These are phyloP conservation scores for Penicillium sp. DNA, from an alignment of 2,329 filamentous ascomycete genomes.

Conservation along the genomic window DNA sequence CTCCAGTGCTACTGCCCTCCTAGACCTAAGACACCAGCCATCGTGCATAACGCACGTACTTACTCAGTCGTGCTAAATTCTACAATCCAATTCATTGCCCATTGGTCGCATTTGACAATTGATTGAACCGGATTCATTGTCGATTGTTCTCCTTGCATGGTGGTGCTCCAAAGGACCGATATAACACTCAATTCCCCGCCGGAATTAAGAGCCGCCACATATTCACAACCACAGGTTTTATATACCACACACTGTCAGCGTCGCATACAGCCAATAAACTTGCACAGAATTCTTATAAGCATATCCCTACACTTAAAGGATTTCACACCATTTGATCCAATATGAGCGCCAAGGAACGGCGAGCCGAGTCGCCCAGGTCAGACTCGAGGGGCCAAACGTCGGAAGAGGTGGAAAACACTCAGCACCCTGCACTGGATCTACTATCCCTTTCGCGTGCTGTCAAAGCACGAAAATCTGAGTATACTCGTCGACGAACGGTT, in stretches of 20 bases:
- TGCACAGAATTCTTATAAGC: neutral
- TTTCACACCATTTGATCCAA: neutral
- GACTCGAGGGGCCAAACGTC: slow-evolving; percentile 15
- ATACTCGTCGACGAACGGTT: slow-evolving; percentile 70
- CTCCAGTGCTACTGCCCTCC: neutral
- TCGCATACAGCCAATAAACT: neutral
- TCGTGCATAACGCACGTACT: slow-evolving; percentile 6
- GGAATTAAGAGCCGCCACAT: slow-evolving; percentile 9
- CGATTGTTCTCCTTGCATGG: neutral
- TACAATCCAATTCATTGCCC: slow-evolving; percentile 4
- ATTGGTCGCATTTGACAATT: slow-evolving; percentile 10
- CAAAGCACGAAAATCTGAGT: slow-evolving; percentile 74
- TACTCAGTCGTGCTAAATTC: slow-evolving; percentile 11
- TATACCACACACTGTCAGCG: neutral
- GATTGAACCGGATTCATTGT: neutral
- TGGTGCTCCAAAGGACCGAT: neutral
- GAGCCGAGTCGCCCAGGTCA: slow-evolving; percentile 7
- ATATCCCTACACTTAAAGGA: neutral
- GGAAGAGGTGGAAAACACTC: slow-evolving; percentile 16
- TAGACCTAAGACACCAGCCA: neutral
- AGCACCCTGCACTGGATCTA: slow-evolving; percentile 27
- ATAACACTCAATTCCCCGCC: neutral
- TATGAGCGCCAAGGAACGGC: slow-evolving; percentile 10
- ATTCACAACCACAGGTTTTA: neutral
- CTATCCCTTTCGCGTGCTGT: slow-evolving; percentile 59